phyloP scores from a whole-genome alignment of 768 basidiomycete genomes.

The Solioccasus polychromus region DNA sequence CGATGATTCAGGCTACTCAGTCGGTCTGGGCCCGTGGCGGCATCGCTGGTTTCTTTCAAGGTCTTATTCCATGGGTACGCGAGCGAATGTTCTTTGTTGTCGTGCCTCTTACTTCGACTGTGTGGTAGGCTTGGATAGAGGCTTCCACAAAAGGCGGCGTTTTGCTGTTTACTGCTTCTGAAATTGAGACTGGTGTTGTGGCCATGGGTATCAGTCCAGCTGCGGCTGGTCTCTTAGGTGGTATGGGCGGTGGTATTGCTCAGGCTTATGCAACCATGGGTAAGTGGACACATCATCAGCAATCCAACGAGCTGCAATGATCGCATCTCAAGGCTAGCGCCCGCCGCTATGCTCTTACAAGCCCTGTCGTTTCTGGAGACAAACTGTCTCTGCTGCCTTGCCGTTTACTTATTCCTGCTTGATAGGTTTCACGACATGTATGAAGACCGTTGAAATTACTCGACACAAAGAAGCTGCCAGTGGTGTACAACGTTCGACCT shows the following conservation, averaged over 20 bases:
- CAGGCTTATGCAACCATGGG: constrained; percentile 99
- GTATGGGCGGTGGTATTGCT: constrained; percentile 95
- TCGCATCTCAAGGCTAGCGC: constrained; percentile 21
- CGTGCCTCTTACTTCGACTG: background rate
- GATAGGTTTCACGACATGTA: constrained; percentile 95
- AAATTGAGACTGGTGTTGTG: constrained; percentile 75
- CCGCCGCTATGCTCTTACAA: constrained; percentile 12
- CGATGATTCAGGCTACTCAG: constrained; percentile 81
- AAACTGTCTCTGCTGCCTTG: background rate
- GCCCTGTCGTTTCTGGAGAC: constrained; percentile 14
- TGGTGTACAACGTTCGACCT: constrained; percentile 88
- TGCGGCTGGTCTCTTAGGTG: constrained; percentile 85
- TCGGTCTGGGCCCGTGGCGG: constrained; percentile 94
- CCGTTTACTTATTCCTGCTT: constrained; percentile 10
- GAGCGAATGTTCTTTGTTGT: constrained; percentile 1
- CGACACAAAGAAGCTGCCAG: constrained; percentile 86
- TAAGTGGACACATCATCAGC: constrained; percentile 38
- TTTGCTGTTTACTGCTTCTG: constrained; percentile 92
- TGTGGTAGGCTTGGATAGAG: constrained; percentile 92
- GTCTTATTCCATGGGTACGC: constrained; percentile 96
- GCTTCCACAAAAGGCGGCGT: constrained; percentile 98
- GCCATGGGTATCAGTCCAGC: constrained; percentile 74
- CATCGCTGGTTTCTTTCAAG: constrained; percentile 89
- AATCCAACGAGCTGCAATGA: constrained; percentile 12
- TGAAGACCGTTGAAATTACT: constrained; percentile 99